Base-by-base conservation (phyloP, 2,329 filamentous ascomycete genomes). In the Alternaria consortialis region DNA sequence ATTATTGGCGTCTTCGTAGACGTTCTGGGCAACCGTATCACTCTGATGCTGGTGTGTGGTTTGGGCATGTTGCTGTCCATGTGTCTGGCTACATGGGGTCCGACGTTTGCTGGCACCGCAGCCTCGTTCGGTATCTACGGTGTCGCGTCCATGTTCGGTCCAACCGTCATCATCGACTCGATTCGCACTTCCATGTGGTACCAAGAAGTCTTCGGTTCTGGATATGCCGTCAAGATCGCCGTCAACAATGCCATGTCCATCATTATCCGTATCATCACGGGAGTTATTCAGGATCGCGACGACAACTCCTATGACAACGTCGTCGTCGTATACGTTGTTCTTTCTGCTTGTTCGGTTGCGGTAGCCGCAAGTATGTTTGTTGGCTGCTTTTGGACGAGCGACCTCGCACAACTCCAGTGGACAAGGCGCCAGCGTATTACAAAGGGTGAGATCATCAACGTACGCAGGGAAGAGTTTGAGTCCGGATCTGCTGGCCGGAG, bases 241-340 rank as follows among this genome's bases (percentile, higher is more conserved):
- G 85, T 88, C 69, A 88, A 89, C 69, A 89, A 89, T 71, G 84
- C 82, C 31, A 88, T 88, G 85, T 87, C 81, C 60, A 87, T 89
- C 60, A 85, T 89, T 53, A 79, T 89, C 1, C 80, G 85, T 0
- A 83, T 89, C 43, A 77, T 88, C 20, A 84, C 85, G 0, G 86
- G 86, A 1, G 84, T 84, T 0, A 82, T 89, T 0, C 87, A 89
- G 64, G 87, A 89, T 56, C 78, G 78, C 4, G 85, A 88, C 53
- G 69, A 86, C 53, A 80, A 88, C 62, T 84, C 82, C 1, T 89
- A 89, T 63, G 77, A 84, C 48, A 80, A 81, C 1, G 86, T 87
- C 0, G 82, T 86, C 0, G 80, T 86, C 2, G 79, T 88, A 0
- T 89, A 89, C 50, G 83, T 87, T 0, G 79, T 84, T 25, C 80